Evolutionary conservation across 352 stramenopile species (phyloP), one percentile per base, ranked within the genome.

Genomic region (Poterioochromonas sp.): DNA sequence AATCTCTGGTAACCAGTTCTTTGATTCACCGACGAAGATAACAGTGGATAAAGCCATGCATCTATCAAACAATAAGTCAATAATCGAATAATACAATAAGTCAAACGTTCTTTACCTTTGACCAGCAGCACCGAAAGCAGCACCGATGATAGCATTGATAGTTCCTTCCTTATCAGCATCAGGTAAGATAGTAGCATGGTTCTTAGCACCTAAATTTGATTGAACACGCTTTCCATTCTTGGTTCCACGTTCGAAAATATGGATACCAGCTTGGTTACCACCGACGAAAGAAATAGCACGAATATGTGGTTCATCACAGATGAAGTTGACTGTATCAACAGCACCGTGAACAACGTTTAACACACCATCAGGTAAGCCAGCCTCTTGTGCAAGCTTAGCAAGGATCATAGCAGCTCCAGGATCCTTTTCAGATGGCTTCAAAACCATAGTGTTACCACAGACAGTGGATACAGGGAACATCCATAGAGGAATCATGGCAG

Each of bases 11-110:
- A 97, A 88, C 87, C 92, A 97, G 79, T 96, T 89, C 79, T 94
- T 78, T n/a, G 88, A 87, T 79, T 76, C 69, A 26, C 69, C 69
- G 0, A 99, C 94, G 76, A 98, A 94, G 37, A 98, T 87, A 26
- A 94, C 88, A n/a, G 95, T 90, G 44, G 87, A 95, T 1, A 98
- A 84, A 34, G 95, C 94, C 95, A 99, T 99, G 85, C 95, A 99
- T 73, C 95, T 63, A 63, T 32, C 29, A 63, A 63, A 35, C 11
- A n/a, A 63, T 2, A 32, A 63, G 2, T 8, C 8, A 32, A 29
- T 63, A 32, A 32, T 32, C 11, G 26, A 35, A 63, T 34, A 11
- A 34, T 11, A n/a, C 8, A 29, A 34, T 2, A 63, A 63, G 2
- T 32, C 29, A n/a, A 35, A n/a, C 26, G 53, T 63, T 32, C 29